Conservation (phyloP, 257 asterid genomes). For the Solanum medicagineum region DNA sequence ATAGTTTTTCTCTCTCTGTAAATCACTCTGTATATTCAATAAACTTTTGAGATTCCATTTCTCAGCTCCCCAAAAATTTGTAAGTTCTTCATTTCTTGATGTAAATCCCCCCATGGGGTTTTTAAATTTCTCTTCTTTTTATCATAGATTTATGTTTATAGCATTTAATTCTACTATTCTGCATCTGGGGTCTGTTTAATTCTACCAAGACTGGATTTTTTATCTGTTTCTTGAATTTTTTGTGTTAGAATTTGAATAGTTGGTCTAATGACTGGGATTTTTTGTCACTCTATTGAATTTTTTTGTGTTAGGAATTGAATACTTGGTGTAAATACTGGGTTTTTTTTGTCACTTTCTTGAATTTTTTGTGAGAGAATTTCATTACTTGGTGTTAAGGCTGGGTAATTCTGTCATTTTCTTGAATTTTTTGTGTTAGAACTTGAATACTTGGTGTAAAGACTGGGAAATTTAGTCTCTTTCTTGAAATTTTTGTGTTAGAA, state of each 20-base stretch:
- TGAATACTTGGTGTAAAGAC: too few relatives aligned
- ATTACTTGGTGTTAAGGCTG: too few relatives aligned
- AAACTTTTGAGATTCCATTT: not conserved
- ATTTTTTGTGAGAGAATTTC: too few relatives aligned
- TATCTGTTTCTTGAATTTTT: not conserved
- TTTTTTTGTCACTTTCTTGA: not conserved
- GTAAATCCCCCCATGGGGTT: not conserved
- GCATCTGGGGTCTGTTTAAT: not conserved
- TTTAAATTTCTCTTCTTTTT: not conserved
- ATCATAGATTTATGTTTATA: not conserved
- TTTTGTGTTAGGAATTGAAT: too few relatives aligned
- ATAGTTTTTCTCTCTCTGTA: not conserved
- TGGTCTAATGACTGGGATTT: not conserved
- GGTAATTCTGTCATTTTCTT: too few relatives aligned
- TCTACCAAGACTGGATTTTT: not conserved
- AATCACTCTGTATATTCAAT: not conserved
- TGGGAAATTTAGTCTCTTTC: not conserved
- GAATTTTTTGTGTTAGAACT: too few relatives aligned
- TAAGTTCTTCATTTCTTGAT: not conserved
- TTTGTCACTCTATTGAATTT: too few relatives aligned
- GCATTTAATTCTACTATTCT: not conserved
- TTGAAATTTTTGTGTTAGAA: not conserved
- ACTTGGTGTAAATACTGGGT: too few relatives aligned
- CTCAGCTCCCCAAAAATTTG: not conserved
- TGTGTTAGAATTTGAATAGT: too few relatives aligned